phyloP scores from a whole-genome alignment of 768 basidiomycete genomes.

The Dacryopinax primogenitus region DNA sequence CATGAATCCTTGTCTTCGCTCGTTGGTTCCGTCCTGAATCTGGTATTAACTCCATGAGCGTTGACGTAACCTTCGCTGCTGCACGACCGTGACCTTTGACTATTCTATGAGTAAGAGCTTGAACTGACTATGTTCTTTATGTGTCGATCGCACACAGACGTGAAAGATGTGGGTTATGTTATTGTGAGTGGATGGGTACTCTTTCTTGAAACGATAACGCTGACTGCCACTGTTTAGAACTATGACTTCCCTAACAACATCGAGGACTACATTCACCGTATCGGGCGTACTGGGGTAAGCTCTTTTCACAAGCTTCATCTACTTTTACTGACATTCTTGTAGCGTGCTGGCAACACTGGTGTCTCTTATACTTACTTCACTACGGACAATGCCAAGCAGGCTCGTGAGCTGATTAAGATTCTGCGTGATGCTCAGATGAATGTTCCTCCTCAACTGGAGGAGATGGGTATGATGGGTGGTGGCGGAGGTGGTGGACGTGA shows the following conservation, averaged over 20 bases:
- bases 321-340: constrained; percentile 18
- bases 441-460: constrained; percentile 79
- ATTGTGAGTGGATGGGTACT: constrained; percentile 47
- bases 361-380: constrained; percentile 94
- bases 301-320: background rate
- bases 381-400: constrained; percentile 87
- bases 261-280: constrained; percentile 97
- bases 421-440: constrained; percentile 74
- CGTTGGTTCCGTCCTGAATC: background rate
- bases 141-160: constrained; percentile 48
- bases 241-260: constrained; percentile 97
- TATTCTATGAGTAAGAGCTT: constrained; percentile 12
- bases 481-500: constrained; percentile 44
- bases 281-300: constrained; percentile 84
- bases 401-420: constrained; percentile 80
- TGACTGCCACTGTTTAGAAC: constrained; percentile 42
- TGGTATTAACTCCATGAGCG: background rate
- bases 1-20: background rate
- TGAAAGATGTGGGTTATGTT: constrained; percentile 98
- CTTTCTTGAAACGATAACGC: constrained; percentile 9
- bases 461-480: constrained; percentile 81
- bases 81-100: constrained; percentile 14
- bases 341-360: constrained; percentile 88
- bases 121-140: constrained; percentile 22
- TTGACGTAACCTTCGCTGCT: background rate